Conservation (phyloP, 306 rosid species). For the Cicer cuneatum region DNA sequence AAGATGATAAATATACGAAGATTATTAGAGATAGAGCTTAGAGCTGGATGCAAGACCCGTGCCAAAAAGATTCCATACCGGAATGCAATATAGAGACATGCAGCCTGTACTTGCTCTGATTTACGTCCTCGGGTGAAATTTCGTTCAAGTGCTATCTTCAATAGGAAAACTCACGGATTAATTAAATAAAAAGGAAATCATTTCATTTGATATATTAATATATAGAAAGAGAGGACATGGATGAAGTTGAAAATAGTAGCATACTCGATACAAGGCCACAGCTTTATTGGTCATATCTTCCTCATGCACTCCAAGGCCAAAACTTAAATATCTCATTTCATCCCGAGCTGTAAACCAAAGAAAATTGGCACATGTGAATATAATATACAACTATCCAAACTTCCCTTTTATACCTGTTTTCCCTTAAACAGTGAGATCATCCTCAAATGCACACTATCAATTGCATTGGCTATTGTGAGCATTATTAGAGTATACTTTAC, state of each 20-base stretch:
- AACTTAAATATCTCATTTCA: conserved; percentile 54
- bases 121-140: conserved; percentile 81
- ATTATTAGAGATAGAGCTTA: conserved; percentile 1
- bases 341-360: conserved; percentile 49
- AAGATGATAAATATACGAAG: conserved; percentile 24
- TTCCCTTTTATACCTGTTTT: conserved; percentile 28
- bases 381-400: conserved; percentile 27
- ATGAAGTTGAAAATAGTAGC: conserved; percentile 30
- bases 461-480: conserved; percentile 9
- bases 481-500: conserved; percentile 6
- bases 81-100: conserved; percentile 87
- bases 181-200: conserved; percentile 5
- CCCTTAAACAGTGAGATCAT: conserved; percentile 12
- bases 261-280: conserved; percentile 56
- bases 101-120: conserved; percentile 73
- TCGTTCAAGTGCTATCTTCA: conserved; percentile 73
- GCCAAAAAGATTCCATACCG: conserved; percentile 53
- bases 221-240: conserved; percentile 21
- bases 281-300: conserved; percentile 52
- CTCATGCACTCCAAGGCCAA: conserved; percentile 57
- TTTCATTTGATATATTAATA: conserved; percentile 1
- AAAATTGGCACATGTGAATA: conserved; percentile 24
- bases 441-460: conserved; percentile 6
- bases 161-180: conserved; percentile 38
- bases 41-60: background rate